Conservation (phyloP, 805 yeast species). For the Candida hispaniensis region DNA sequence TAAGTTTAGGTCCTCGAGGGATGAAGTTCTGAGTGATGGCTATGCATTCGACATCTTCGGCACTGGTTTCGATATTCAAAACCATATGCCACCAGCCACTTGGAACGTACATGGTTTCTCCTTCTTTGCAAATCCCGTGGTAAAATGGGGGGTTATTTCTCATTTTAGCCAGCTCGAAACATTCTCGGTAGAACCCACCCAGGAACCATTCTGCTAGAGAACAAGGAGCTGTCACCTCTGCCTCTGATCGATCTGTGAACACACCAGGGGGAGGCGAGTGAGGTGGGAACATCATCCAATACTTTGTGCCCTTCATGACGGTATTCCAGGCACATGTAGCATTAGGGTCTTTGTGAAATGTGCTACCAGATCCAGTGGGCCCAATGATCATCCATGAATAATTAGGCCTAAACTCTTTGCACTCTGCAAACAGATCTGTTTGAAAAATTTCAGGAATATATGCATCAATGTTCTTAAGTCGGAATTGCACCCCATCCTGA, state of each 20-base stretch:
- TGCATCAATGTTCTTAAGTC: constrained; percentile 1
- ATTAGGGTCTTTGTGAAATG: constrained; percentile 90
- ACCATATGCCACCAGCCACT: constrained; percentile 98
- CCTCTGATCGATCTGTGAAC: constrained; percentile 51
- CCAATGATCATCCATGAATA: constrained; percentile 89
- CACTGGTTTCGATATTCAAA: constrained; percentile 57
- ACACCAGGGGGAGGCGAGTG: constrained; percentile 83
- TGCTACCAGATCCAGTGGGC: constrained; percentile 70
- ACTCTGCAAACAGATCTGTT: constrained; percentile 18
- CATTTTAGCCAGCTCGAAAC: constrained; percentile 40
- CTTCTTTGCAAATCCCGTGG: constrained; percentile 67
- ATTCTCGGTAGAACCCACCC: constrained; percentile 68
- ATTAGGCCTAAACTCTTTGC: constrained; percentile 51
- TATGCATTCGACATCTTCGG: constrained; percentile 38
- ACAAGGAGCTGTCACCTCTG: constrained; percentile 86
- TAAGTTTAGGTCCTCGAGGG: constrained; percentile 46
- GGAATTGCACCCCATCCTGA: neutral
- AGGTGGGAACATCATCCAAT: constrained; percentile 88
- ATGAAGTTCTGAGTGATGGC: constrained; percentile 88
- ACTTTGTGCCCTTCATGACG: constrained; percentile 57
- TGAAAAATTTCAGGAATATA: constrained; percentile 20
- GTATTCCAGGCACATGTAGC: constrained; percentile 88
- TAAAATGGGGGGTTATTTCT: constrained; percentile 31
- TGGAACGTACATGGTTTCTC: constrained; percentile 82
- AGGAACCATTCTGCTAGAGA: constrained; percentile 88